phyloP scores from a whole-genome alignment of 306 rosid genomes.

The Vigna nakashimae region DNA sequence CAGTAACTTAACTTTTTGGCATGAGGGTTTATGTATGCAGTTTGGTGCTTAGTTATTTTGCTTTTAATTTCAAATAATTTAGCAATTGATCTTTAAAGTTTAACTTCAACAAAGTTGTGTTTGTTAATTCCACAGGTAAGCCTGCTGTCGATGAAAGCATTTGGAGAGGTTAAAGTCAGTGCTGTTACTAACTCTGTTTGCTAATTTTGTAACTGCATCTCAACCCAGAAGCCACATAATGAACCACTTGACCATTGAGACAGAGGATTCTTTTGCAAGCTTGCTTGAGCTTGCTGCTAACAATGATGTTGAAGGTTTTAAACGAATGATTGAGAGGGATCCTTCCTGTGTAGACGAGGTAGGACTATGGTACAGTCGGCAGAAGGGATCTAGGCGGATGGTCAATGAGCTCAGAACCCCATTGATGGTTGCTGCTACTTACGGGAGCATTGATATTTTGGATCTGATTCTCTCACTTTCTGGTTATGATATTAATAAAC shows the following conservation, averaged over 20 bases:
- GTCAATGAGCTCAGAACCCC: conserved; percentile 24
- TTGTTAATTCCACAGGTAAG: conserved; percentile 37
- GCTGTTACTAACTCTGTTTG: not conserved
- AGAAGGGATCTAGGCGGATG: conserved; percentile 11
- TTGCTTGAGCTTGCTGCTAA: conserved; percentile 23
- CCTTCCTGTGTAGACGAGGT: conserved; percentile 26
- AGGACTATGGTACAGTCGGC: conserved; percentile 8
- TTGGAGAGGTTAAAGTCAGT: conserved; percentile 46
- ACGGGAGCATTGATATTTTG: conserved; percentile 6
- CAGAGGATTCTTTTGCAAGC: conserved; percentile 21
- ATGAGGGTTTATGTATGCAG: not conserved
- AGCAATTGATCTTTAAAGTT: not conserved
- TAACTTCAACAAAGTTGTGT: not conserved
- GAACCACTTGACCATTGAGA: conserved; percentile 17
- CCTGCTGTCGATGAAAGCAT: conserved; percentile 51
- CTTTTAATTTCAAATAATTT: not conserved
- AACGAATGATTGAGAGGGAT: conserved; percentile 21
- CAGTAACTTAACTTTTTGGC: not conserved
- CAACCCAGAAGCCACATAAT: conserved; percentile 22
- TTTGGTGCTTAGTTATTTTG: conserved; percentile 1
- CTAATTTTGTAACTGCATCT: not conserved
- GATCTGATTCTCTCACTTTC: conserved; percentile 2
- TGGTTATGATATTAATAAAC: conserved; percentile 1
- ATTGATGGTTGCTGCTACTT: conserved; percentile 28
- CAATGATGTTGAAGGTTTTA: conserved; percentile 17